phyloP scores from a whole-genome alignment of 2,329 filamentous ascomycete genomes.

The Apiospora koreana region DNA sequence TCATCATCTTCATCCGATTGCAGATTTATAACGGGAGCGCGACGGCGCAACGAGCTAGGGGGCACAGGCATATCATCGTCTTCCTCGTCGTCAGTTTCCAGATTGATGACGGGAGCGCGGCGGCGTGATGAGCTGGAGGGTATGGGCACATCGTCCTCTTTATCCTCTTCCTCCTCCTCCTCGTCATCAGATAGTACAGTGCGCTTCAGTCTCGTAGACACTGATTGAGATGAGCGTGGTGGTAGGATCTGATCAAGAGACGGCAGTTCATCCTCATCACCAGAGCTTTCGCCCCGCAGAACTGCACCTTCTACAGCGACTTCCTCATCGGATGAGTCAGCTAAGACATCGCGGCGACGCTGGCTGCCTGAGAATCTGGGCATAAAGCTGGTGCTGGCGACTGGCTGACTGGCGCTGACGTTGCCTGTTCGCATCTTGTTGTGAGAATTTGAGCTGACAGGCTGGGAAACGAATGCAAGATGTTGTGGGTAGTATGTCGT shows the following conservation, averaged over 20 bases:
- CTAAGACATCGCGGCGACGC: slow-evolving; percentile 10
- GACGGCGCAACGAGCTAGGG: slow-evolving; percentile 16
- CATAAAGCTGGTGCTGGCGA: slow-evolving; percentile 30
- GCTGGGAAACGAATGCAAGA: neutral
- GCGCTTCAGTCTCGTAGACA: slow-evolving; percentile 28
- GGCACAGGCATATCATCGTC: slow-evolving; percentile 20
- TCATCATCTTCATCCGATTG: slow-evolving; percentile 25
- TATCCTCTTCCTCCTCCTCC: slow-evolving; percentile 21
- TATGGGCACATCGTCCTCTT: slow-evolving; percentile 19
- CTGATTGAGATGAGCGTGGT: slow-evolving; percentile 30
- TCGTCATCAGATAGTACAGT: slow-evolving; percentile 27
- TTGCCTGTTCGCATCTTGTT: slow-evolving; percentile 7
- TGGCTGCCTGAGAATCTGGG: slow-evolving; percentile 19
- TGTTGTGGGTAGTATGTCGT: neutral
- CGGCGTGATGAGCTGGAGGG: slow-evolving; percentile 11
- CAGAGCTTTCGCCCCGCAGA: slow-evolving; percentile 21
- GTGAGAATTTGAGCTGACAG: neutral
- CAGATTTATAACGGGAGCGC: slow-evolving; percentile 21
- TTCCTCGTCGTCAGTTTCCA: slow-evolving; percentile 26
- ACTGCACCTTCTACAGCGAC: slow-evolving; percentile 24
- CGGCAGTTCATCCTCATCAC: slow-evolving; percentile 22
- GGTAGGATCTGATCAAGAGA: slow-evolving; percentile 14
- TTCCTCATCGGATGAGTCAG: slow-evolving; percentile 27
- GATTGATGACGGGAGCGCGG: slow-evolving; percentile 22
- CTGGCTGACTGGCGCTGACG: slow-evolving; percentile 10